These are phyloP conservation scores for Suillus placidus DNA, from an alignment of 768 basidiomycete species.

Conservation along the genomic window DNA sequence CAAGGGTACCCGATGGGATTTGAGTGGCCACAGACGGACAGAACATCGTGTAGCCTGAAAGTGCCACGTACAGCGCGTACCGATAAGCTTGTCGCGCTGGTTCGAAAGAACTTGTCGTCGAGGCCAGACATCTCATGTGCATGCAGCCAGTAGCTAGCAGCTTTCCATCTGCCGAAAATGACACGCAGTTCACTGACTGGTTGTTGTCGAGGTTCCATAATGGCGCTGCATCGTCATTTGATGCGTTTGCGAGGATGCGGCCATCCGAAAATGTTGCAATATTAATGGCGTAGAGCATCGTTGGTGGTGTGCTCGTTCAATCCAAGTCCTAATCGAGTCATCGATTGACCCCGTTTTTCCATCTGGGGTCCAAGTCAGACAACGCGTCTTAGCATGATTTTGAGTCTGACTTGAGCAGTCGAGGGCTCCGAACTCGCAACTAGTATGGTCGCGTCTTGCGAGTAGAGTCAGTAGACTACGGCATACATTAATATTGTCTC, in stretches of 20 bases:
- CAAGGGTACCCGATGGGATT: no score
- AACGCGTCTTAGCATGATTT: no score
- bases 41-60: not conserved
- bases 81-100: no score
- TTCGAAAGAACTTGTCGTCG: not conserved
- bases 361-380: no score
- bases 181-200: not conserved
- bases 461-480: not conserved
- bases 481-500: slow-evolving; percentile 28
- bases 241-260: not conserved
- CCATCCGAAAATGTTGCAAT: not conserved
- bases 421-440: not conserved
- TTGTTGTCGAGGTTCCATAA: not conserved
- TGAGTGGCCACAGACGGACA: not conserved
- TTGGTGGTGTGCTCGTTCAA: no score
- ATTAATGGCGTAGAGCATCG: no score
- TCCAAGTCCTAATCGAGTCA: no score
- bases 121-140: not conserved
- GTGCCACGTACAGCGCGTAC: not conserved
- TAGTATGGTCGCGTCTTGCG: not conserved
- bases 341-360: no score
- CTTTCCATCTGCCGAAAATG: not conserved
- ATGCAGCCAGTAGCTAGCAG: not conserved
- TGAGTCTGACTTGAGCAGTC: not conserved
- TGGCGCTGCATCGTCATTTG: not conserved